Base-by-base conservation (phyloP, 2,329 filamentous ascomycete species). In the Plenodomus lindquistii region DNA sequence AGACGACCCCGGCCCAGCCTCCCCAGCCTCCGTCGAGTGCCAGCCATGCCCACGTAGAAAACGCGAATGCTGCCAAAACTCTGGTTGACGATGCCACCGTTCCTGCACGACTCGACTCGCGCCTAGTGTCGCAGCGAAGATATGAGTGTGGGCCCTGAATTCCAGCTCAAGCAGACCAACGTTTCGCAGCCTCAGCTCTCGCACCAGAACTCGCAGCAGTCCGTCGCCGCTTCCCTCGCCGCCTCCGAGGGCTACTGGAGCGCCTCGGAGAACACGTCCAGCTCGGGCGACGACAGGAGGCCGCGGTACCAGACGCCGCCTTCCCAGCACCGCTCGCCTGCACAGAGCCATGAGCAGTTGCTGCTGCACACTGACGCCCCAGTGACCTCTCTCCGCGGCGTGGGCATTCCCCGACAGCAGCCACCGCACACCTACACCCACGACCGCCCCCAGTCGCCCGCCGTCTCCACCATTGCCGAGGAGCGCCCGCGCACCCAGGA, bases 211-310 rank as follows among this genome's bases (percentile, higher is more conserved):
- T 79, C 77, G 2, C 70, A 75, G 53, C 76, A 76, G 54, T 78
- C 75, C 56, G 71, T 79, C 52, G 72, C 76, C 35, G 77, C 75
- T 19, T 77, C 75, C 17, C 72, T 79, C 53, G 71, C 76, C 31
- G 77, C 77, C 21, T 77, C 74, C 18, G 76, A 79, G 61, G 76
- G 78, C 63, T 80, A 78, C 70, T 79, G 77, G 66, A 78, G 75
- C 49, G 64, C 78, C 46, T 75, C 74, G 36, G 73, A 72, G 44
- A 60, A 66, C 42, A 50, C 62, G 19, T 75, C 74, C 41, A 73
- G 64, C 58, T 66, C 64, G 44, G 66, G 62, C 57, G 66, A 71
- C 63, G 67, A 65, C 22, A 63, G 59, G 40, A 63, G 54, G 50
- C 60, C 53, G 44, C 49, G 55, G 42, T 70, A 67, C 54, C 60